A percentile compares a stretch with the other conserved stretches of the same genome.
These are phyloP conservation scores for Zizania palustris DNA, from an alignment of 202 grass and related monocot species.

Conservation along the genomic window DNA sequence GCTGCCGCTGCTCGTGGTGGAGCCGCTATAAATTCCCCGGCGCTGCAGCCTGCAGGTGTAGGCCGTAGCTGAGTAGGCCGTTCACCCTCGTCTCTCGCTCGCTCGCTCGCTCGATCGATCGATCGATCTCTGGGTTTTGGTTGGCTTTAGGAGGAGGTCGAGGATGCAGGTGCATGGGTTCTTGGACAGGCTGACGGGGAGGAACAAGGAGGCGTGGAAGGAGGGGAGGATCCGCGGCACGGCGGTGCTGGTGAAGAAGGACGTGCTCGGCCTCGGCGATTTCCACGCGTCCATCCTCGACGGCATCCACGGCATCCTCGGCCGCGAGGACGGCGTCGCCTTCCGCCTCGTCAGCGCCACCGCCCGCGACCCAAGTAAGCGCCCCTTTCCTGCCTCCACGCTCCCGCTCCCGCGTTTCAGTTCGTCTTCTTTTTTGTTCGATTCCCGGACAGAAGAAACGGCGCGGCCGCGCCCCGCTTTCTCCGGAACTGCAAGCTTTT, in stretches of 20 bases:
- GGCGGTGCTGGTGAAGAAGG: conserved; percentile 60
- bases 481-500: not conserved
- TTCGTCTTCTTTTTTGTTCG: not conserved
- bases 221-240: conserved; percentile 53
- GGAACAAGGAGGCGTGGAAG: conserved; percentile 63
- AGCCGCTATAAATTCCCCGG: not conserved
- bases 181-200: conserved; percentile 56
- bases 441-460: not conserved
- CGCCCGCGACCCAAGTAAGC: conserved; percentile 56
- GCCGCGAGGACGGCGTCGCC: conserved; percentile 40
- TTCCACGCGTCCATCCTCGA: conserved; percentile 70
- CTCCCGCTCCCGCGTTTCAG: not conserved
- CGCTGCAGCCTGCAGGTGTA: not conserved
- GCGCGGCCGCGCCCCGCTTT: too few relatives aligned
- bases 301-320: conserved; percentile 59
- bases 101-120: not conserved
- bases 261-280: conserved; percentile 62
- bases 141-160: not conserved
- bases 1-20: not conserved
- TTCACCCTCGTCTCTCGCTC: too few relatives aligned
- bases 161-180: conserved; percentile 52
- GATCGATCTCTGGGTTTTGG: not conserved
- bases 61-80: not conserved
- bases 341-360: conserved; percentile 87
- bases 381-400: accelerated